Percentiles rank a stretch among this genome's conserved stretches.
Conservation (phyloP, 768 basidiomycete genomes). For the Cystobasidium onofrii region DNA sequence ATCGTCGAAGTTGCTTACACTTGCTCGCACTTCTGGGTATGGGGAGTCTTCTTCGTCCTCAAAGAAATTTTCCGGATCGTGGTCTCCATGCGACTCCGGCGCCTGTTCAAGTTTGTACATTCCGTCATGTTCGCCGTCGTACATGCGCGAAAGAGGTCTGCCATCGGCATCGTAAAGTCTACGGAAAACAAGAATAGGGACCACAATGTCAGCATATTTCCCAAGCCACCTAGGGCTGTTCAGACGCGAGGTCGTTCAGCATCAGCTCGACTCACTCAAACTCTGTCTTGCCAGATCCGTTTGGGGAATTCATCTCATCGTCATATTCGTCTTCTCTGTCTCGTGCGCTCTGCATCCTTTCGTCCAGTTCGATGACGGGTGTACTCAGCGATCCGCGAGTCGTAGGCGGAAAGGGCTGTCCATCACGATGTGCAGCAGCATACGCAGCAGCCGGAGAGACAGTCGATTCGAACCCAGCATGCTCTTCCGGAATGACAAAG, state of each 20-base stretch:
- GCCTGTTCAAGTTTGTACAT: conserved; percentile 3
- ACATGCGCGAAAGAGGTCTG: background rate
- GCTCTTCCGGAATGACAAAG: conserved; percentile 18
- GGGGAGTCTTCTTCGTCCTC: conserved; percentile 76
- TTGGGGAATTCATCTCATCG: background rate
- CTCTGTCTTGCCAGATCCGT: conserved; percentile 9
- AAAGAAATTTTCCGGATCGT: background rate
- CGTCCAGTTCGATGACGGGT: conserved; percentile 27
- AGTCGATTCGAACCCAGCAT: background rate
- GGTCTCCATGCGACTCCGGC: background rate
- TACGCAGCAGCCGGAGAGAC: conserved; percentile 11
- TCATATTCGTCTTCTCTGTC: background rate
- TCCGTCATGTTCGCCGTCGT: conserved; percentile 20
- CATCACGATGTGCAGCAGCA: conserved; percentile 26
- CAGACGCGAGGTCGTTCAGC: too few relatives aligned
- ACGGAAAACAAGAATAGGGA: background rate
- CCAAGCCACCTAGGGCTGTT: too few relatives aligned
- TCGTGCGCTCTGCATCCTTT: conserved; percentile 3
- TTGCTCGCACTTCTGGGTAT: conserved; percentile 74
- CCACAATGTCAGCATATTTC: too few relatives aligned
- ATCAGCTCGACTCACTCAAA: background rate
- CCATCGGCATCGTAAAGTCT: background rate
- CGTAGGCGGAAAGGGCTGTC: background rate
- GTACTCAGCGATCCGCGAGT: background rate
- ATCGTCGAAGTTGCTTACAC: conserved; percentile 54